Percentiles rank a stretch among this genome's conserved stretches.
These are phyloP conservation scores for Spergularia marina DNA, from an alignment of 148 eudicot genomes.

Conservation along the genomic window DNA sequence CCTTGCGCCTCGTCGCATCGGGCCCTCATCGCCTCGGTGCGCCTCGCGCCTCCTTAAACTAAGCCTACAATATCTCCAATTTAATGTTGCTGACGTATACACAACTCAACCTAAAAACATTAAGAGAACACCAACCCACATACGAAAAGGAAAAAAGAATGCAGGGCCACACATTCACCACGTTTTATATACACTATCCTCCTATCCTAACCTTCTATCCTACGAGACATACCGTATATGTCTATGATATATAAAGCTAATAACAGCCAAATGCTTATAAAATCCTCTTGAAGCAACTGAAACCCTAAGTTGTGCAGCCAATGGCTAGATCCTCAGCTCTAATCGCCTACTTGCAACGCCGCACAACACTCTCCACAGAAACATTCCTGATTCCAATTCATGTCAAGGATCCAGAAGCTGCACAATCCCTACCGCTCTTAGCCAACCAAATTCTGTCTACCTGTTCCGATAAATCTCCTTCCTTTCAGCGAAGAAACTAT, in stretches of 20 bases:
- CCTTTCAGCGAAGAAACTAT: neutral
- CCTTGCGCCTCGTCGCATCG: too few relatives aligned
- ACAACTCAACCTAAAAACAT: neutral
- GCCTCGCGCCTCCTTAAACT: too few relatives aligned
- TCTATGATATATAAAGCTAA: neutral
- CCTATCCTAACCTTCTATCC: neutral
- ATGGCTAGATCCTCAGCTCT: neutral
- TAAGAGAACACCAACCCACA: neutral
- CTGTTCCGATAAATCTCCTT: neutral
- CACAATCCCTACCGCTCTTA: neutral
- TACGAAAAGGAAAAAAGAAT: neutral
- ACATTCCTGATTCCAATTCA: conserved; percentile 6
- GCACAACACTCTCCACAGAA: conserved; percentile 13
- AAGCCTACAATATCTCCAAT: neutral
- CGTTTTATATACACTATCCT: neutral
- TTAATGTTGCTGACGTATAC: neutral
- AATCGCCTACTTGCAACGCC: conserved; percentile 2
- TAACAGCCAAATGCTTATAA: neutral
- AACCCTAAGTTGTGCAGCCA: conserved; percentile 14
- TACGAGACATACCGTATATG: neutral
- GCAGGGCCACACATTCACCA: neutral
- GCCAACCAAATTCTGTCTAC: neutral
- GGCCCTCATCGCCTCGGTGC: too few relatives aligned
- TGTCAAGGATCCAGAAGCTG: neutral
- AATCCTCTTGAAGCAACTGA: conserved; percentile 5